Percentiles rank a stretch among this genome's conserved stretches.
Evolutionary conservation across 805 yeast genomes (phyloP).

Genomic region (Myxozyma vanderwaltii): DNA sequence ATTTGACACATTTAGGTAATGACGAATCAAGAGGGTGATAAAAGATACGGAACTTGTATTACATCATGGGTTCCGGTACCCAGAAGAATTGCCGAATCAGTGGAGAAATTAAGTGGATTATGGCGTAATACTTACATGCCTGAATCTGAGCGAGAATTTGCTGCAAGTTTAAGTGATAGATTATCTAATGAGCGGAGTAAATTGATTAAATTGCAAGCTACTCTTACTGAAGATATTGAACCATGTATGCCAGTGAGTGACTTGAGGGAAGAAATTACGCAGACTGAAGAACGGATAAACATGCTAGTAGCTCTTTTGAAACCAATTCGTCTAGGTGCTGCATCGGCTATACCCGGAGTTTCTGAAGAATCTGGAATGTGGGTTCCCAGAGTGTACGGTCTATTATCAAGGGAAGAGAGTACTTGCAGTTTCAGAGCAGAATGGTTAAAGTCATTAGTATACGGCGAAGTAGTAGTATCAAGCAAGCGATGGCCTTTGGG

Average conservation of each 20-base stretch:
- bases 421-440: conserved; percentile 25
- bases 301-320: conserved; percentile 22
- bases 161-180: conserved; percentile 11
- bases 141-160: conserved; percentile 26
- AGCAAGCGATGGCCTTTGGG: not conserved
- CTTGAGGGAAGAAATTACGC: conserved; percentile 10
- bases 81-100: conserved; percentile 5
- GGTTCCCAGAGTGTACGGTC: conserved; percentile 33
- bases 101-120: conserved; percentile 15
- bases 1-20: conserved; percentile 10
- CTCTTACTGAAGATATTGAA: not conserved
- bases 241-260: not conserved
- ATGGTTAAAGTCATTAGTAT: conserved; percentile 29
- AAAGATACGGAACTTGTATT: conserved; percentile 28
- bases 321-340: conserved; percentile 29
- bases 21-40: conserved; percentile 28
- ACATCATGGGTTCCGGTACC: conserved; percentile 30
- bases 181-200: conserved; percentile 13
- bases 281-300: conserved; percentile 24
- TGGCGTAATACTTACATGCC: conserved; percentile 28
- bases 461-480: conserved; percentile 15
- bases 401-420: conserved; percentile 17
- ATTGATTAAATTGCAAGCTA: not conserved
- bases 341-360: conserved; percentile 13
- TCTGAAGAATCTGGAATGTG: conserved; percentile 27